phyloP scores from a whole-genome alignment of 2,329 filamentous ascomycete genomes.

The Penicillium sp. region DNA sequence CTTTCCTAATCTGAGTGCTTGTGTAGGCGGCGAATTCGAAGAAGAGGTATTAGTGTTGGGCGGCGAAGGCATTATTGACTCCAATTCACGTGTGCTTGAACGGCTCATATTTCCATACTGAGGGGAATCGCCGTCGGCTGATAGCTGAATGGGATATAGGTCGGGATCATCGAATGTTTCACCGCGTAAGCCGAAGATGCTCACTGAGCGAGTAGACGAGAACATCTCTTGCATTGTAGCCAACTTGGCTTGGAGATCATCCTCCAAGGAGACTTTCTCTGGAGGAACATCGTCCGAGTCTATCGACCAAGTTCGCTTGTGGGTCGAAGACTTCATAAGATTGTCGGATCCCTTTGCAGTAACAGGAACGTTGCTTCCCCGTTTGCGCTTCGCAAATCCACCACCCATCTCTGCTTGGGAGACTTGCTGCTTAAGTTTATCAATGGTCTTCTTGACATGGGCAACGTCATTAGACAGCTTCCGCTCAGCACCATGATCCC shows the following conservation, averaged over 20 bases:
- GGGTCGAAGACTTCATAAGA: slow-evolving; percentile 81
- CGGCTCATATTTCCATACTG: slow-evolving; percentile 33
- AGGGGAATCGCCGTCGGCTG: slow-evolving; percentile 31
- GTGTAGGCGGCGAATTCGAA: slow-evolving; percentile 36
- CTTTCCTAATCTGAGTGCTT: slow-evolving; percentile 20
- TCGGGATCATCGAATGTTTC: slow-evolving; percentile 49
- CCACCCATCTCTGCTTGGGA: slow-evolving; percentile 66
- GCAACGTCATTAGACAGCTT: slow-evolving; percentile 93
- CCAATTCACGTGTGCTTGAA: slow-evolving; percentile 35
- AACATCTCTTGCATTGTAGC: slow-evolving; percentile 49
- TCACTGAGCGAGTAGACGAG: slow-evolving; percentile 45
- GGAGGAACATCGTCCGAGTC: slow-evolving; percentile 62
- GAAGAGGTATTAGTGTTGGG: slow-evolving; percentile 43
- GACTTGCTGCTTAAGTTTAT: slow-evolving; percentile 93
- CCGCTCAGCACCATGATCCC: slow-evolving; percentile 91
- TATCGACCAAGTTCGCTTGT: slow-evolving; percentile 94
- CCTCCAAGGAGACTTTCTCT: slow-evolving; percentile 42
- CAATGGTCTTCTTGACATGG: slow-evolving; percentile 94
- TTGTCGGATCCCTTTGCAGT: slow-evolving; percentile 53
- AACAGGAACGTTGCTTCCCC: slow-evolving; percentile 53
- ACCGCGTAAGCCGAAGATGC: slow-evolving; percentile 45
- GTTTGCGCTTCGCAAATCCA: slow-evolving; percentile 62
- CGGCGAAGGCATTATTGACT: slow-evolving; percentile 40
- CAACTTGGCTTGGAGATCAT: slow-evolving; percentile 48
- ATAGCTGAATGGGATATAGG: slow-evolving; percentile 43